Evolutionary conservation across 1,139 yeast genomes (phyloP).

Genomic region (Candida sp.): DNA sequence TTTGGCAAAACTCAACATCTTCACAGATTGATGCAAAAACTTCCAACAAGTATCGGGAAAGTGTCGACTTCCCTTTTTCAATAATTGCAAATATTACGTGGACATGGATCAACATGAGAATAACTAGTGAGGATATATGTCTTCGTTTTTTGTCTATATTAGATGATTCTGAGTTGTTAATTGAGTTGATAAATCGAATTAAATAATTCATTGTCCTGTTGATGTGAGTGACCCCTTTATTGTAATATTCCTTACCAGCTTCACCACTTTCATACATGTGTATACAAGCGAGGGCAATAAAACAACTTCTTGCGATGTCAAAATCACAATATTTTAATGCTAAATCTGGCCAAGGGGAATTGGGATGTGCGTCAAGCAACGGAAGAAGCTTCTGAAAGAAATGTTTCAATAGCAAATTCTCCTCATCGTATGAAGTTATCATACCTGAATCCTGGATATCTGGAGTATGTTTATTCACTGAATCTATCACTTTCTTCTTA

Average conservation of each 20-base stretch:
- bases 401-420: constrained; percentile 47
- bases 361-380: constrained; percentile 52
- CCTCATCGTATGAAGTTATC: constrained; percentile 32
- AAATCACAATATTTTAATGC: constrained; percentile 53
- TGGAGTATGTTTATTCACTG: constrained; percentile 10
- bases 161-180: constrained; percentile 14
- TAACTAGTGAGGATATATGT: constrained; percentile 45
- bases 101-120: constrained; percentile 47
- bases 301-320: constrained; percentile 53
- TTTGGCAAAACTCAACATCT: constrained; percentile 20
- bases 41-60: constrained; percentile 44
- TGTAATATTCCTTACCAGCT: constrained; percentile 48
- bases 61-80: constrained; percentile 50
- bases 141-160: constrained; percentile 29
- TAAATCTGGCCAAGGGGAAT: constrained; percentile 56
- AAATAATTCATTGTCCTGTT: constrained; percentile 51
- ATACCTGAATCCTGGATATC: constrained; percentile 1
- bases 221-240: constrained; percentile 47
- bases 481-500: background rate
- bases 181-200: constrained; percentile 27
- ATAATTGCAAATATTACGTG: constrained; percentile 48
- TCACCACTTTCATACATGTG: constrained; percentile 47
- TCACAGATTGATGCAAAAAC: constrained; percentile 48
- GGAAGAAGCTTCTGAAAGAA: constrained; percentile 51
- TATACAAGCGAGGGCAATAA: constrained; percentile 49